Percentiles rank a stretch among this genome's conserved stretches.
Evolutionary conservation across 306 rosid genomes (phyloP).

Genomic region (Casuarina cunninghamiana): DNA sequence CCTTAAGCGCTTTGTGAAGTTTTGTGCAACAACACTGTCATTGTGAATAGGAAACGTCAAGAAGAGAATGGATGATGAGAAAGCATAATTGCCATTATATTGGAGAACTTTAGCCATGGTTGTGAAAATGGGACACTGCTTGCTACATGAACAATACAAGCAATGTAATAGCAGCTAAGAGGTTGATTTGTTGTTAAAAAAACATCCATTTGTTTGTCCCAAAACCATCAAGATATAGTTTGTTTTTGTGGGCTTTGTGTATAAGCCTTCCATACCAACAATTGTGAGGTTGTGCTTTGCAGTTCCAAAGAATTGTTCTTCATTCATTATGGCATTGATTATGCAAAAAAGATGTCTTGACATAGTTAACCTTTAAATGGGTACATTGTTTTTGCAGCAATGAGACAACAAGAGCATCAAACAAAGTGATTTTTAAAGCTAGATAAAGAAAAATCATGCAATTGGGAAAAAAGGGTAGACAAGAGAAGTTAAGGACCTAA

Average conservation of each 20-base stretch:
- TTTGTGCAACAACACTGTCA: slow-evolving; percentile 28
- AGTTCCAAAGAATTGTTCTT: too few relatives aligned
- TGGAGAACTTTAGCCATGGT: slow-evolving; percentile 30
- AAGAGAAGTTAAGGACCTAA: too few relatives aligned
- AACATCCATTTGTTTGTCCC: slow-evolving; percentile 53
- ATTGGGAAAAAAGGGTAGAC: too few relatives aligned
- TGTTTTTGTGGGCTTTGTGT: slow-evolving; percentile 33
- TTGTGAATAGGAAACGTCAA: background rate
- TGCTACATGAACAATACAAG: slow-evolving; percentile 4
- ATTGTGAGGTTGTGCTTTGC: too few relatives aligned
- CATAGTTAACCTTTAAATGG: slow-evolving; percentile 20
- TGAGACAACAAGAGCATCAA: slow-evolving; percentile 31
- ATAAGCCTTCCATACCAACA: slow-evolving; percentile 38
- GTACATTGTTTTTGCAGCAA: slow-evolving; percentile 33
- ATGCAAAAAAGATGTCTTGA: too few relatives aligned
- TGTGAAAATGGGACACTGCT: slow-evolving; percentile 39
- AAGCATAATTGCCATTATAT: too few relatives aligned
- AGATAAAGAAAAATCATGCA: too few relatives aligned
- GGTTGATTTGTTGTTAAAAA: slow-evolving; percentile 9
- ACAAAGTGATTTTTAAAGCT: too few relatives aligned
- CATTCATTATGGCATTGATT: too few relatives aligned
- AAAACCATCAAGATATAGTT: slow-evolving; percentile 46
- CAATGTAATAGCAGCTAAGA: too few relatives aligned
- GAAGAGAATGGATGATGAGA: too few relatives aligned
- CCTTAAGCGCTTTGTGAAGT: slow-evolving; percentile 25